phyloP scores from a whole-genome alignment of 495 filamentous ascomycete species.

The Podospora fimiseda region DNA sequence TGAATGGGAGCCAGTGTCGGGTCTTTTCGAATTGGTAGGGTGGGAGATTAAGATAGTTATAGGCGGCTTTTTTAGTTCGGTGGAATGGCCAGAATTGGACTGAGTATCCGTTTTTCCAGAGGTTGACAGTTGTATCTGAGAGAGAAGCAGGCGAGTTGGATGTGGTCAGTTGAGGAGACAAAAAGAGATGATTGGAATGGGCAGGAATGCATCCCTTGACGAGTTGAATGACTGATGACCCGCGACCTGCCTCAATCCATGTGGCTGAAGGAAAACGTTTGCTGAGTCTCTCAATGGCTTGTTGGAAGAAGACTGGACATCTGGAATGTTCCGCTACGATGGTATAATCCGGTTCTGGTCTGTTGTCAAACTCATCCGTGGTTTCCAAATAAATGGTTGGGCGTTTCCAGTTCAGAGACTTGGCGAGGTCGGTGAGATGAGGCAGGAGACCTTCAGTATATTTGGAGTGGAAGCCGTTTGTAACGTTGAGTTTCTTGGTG shows the following conservation, averaged over 20 bases:
- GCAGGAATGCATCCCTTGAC: slow-evolving; percentile 13
- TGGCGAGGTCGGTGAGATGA: slow-evolving; percentile 21
- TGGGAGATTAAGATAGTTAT: slow-evolving; percentile 35
- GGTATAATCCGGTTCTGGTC: slow-evolving; percentile 3
- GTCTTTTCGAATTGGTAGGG: slow-evolving; percentile 51
- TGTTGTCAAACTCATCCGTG: slow-evolving; percentile 24
- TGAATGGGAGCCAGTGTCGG: slow-evolving; percentile 17
- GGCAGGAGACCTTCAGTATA: slow-evolving; percentile 32
- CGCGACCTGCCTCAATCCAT: slow-evolving; percentile 6
- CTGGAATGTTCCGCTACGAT: slow-evolving; percentile 5
- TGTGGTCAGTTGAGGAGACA: not conserved
- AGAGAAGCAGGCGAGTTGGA: not conserved
- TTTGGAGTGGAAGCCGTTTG: slow-evolving; percentile 41
- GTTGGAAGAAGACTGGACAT: slow-evolving; percentile 28
- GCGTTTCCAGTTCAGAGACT: slow-evolving; percentile 19
- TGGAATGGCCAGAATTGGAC: slow-evolving; percentile 1
- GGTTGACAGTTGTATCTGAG: not conserved
- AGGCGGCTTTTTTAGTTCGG: not conserved
- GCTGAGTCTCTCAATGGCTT: slow-evolving; percentile 24
- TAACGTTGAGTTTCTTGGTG: slow-evolving; percentile 28
- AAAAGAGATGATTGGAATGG: slow-evolving; percentile 14
- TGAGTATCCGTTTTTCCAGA: not conserved
- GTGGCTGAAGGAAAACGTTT: not conserved
- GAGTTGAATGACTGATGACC: slow-evolving; percentile 8
- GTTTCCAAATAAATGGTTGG: slow-evolving; percentile 31